Evolutionary conservation across 2,329 filamentous ascomycete genomes (phyloP), one percentile per base, ranked within the genome.

Genomic region (Nannizziopsis arthrosporioides): DNA sequence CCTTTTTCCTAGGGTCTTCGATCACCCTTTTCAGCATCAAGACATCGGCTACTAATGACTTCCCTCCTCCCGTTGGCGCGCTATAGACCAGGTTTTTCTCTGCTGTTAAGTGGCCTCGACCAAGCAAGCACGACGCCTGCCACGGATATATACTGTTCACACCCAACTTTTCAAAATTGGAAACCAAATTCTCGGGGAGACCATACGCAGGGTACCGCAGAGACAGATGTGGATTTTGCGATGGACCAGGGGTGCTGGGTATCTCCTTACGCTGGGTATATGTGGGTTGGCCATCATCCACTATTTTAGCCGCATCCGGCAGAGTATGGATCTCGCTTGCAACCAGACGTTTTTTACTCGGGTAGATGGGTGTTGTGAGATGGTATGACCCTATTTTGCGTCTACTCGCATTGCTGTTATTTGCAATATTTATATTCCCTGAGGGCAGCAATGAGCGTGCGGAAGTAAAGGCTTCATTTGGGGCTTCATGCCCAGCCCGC

Each of bases 51-150:
- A 87, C 82, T 10, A 88, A 71, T 6, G 82, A 86, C 64, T 88
- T 87, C 12, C 84, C 84, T 36, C 84, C 84, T 3, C 84, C 84
- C 0, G 84, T 88, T 0, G 84, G 84, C 6, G 84, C 84, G 38
- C 80, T 84, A 59, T 88, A 89, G n/a, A 88, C 80, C 8, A 89
- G 69, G 56, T 85, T 87, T 53, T 73, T 77, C 44, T 77, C 70
- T 12, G 83, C 83, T 5, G 68, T 63, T 10, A 89, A 68, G 14
- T 87, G 70, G 0, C 82, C 81, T 2, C 77, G 78, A 0, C 79
- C 78, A 46, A 82, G 69, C 6, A 89, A 70, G 57, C 84, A 89
- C 49, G 80, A 78, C 44, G 82, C 82, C 63, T 88, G 84, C 84
- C 84, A 89, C 1, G 82, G 81, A 56, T 88, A 88, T 51, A 88